Evolutionary conservation across 1,284 basidiomycete species (phyloP), one percentile per base, ranked within the genome.

Genomic region (Irpex sp.): DNA sequence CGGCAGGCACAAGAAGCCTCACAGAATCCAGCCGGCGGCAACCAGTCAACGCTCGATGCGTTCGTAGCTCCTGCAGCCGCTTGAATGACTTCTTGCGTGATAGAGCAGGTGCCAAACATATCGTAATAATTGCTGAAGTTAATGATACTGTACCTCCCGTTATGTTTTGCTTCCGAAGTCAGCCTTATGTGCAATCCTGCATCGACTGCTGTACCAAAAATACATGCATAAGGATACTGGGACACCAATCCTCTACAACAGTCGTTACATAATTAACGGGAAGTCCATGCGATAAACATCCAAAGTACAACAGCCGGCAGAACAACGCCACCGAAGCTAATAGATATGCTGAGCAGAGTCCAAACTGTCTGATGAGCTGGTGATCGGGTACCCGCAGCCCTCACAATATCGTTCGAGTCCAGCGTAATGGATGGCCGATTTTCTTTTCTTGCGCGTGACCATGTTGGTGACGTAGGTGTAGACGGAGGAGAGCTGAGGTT

Each of bases 31-130:
- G 17, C 31, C 13, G 49, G 60, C 31, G 47, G 48, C 56, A 60
- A 62, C 15, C 71, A 74, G 57, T 64, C 54, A 5, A 71, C 71
- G 5, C 64, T 74, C 1, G 70, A 73, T 56, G 57, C 49, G 6
- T 59, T 59, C 34, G 57, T 44, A 7, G 57, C 61, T 7, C 31
- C 54, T 26, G n/a, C 49, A 5, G 5, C 17, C 5, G 49, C 17
- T 19, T 17, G 49, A 52, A 26, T 6, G 17, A 52, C 21, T 17
- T 9, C n/a, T 21, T 13, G 13, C 19, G 13, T 52, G 17, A 17
- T 9, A 4, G 17, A 26, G 19, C 21, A 17, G 17, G 8, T 21
- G 17, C 40, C n/a, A 47, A n/a, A 47, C 7, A 52, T 52, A 26
- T 52, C 17, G 49, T 52, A 52, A 47, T 13, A 47, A n/a, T 47